A percentile compares a stretch with the other conserved stretches of the same genome.
phyloP scores from a whole-genome alignment of 2,329 filamentous ascomycete species.

The Nemania serpens region DNA sequence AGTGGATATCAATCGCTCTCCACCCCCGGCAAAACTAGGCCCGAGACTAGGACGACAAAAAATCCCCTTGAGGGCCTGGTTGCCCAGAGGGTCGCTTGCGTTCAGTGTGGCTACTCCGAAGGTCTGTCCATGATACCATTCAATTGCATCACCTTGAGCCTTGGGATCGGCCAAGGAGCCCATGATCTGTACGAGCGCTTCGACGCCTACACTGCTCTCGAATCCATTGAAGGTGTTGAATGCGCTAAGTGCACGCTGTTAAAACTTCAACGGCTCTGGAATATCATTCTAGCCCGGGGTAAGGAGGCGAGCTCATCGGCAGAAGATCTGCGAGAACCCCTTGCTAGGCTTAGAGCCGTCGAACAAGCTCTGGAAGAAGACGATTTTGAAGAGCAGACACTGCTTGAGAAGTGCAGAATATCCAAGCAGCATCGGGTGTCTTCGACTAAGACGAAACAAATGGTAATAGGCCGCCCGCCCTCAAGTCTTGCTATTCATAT shows the following conservation, averaged over 20 bases:
- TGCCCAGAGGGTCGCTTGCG: slow-evolving; percentile 87
- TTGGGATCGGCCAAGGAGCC: slow-evolving; percentile 64
- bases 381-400: slow-evolving; percentile 73
- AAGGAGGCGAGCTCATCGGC: slow-evolving; percentile 46
- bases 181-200: slow-evolving; percentile 80
- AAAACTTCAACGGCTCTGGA: slow-evolving; percentile 55
- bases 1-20: slow-evolving; percentile 60
- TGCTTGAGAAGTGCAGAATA: slow-evolving; percentile 68
- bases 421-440: slow-evolving; percentile 69
- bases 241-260: slow-evolving; percentile 89
- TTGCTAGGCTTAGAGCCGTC: slow-evolving; percentile 66
- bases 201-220: slow-evolving; percentile 82
- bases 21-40: slow-evolving; percentile 43
- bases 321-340: slow-evolving; percentile 56
- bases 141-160: slow-evolving; percentile 86
- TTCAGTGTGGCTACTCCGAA: slow-evolving; percentile 82
- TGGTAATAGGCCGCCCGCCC: slow-evolving; percentile 81
- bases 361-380: slow-evolving; percentile 76
- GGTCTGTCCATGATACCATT: slow-evolving; percentile 90
- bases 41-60: slow-evolving; percentile 49
- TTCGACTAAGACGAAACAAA: slow-evolving; percentile 87
- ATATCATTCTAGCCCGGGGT: slow-evolving; percentile 50
- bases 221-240: slow-evolving; percentile 86
- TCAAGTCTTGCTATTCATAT: slow-evolving; percentile 83
- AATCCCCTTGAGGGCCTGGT: slow-evolving; percentile 88